Conservation (phyloP, 257 asterid species). For the Galeopsis tetrahit region DNA sequence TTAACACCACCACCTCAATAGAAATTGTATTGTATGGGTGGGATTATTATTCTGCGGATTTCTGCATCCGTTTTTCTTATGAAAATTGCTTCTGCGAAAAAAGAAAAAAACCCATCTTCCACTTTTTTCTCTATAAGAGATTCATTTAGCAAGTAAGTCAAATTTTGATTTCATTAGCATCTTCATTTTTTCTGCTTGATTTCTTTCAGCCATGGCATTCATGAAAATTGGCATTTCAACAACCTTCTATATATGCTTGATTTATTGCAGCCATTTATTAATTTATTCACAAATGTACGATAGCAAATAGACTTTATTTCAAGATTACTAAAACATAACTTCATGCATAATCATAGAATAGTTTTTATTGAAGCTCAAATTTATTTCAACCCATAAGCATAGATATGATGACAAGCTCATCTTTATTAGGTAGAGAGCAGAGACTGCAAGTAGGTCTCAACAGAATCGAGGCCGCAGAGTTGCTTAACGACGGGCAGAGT, state of each 20-base stretch:
- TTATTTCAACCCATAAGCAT: background rate
- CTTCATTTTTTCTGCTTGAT: no score
- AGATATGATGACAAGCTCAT: background rate
- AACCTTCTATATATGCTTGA: background rate
- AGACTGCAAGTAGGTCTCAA: conserved; percentile 51
- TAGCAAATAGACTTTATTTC: background rate
- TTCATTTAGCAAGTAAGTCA: no score
- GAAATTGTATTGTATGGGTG: no score
- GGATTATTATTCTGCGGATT: no score
- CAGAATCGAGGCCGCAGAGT: conserved; percentile 61
- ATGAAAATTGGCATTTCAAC: background rate
- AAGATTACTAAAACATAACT: background rate
- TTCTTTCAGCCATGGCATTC: no score
- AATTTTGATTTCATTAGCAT: no score
- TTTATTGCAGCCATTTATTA: background rate
- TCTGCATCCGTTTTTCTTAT: no score
- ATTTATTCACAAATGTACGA: background rate
- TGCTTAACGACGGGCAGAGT: conserved; percentile 72
- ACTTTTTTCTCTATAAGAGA: no score
- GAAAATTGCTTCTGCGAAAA: no score
- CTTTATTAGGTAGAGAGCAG: conserved; percentile 29
- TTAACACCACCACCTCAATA: no score
- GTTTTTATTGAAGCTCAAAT: background rate
- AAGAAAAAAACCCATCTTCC: no score
- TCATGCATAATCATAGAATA: background rate